Conservation (phyloP, 441 rosid genomes). For the Cnidoscolus chayamansa region DNA sequence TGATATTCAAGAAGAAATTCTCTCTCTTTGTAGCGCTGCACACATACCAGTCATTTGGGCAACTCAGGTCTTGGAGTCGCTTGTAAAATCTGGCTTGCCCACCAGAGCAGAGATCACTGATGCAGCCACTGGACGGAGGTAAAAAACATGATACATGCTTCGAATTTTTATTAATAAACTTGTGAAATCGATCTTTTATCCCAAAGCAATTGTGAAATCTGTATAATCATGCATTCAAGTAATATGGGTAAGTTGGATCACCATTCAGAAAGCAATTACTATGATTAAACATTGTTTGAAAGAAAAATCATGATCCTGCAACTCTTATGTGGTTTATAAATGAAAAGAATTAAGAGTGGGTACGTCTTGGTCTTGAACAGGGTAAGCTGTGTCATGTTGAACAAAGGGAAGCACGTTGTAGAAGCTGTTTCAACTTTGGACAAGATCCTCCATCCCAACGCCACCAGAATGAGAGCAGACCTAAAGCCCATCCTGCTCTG, state of each 20-base stretch:
- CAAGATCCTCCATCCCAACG: constrained; percentile 39
- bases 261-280: not conserved
- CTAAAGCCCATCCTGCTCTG: constrained; percentile 32
- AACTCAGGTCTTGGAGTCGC: constrained; percentile 71
- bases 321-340: not conserved
- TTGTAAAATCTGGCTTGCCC: constrained; percentile 64
- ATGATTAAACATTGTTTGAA: not conserved
- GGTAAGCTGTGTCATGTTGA: constrained; percentile 61
- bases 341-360: not conserved
- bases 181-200: not conserved
- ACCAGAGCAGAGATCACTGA: constrained; percentile 70
- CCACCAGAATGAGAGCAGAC: constrained; percentile 32
- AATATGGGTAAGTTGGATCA: not conserved
- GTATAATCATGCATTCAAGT: not conserved
- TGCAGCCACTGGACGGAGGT: constrained; percentile 59
- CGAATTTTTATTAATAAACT: not conserved
- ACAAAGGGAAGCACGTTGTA: constrained; percentile 58
- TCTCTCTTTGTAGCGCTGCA: constrained; percentile 48
- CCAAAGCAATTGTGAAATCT: not conserved
- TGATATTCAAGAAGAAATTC: constrained; percentile 59
- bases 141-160: not conserved
- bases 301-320: not conserved
- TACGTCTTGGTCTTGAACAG: constrained; percentile 27
- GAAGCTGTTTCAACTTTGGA: constrained; percentile 61
- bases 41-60: constrained; percentile 65